Evolutionary conservation across 192 early-diverging fungal species (phyloP).

Genomic region (Backusella sp.): DNA sequence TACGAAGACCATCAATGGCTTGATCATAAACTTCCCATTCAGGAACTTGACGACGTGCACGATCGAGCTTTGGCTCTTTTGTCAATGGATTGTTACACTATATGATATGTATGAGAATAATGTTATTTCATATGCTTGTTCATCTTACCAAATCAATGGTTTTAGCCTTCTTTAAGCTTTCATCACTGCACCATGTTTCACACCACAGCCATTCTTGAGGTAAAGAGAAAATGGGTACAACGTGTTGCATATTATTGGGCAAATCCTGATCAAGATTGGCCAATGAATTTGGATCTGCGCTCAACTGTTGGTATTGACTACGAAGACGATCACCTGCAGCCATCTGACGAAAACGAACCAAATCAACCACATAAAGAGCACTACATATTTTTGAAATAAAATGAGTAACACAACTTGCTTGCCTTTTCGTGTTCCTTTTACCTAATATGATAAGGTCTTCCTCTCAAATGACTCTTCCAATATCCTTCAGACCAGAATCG

Average conservation of each 20-base stretch:
- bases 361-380: conserved; percentile 95
- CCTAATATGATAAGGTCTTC: conserved; percentile 92
- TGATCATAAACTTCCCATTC: conserved; percentile 93
- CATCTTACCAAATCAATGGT: conserved; percentile 90
- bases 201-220: conserved; percentile 99
- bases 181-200: conserved; percentile 97
- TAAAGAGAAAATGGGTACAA: conserved; percentile 88
- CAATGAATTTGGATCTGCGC: conserved; percentile 82
- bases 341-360: conserved; percentile 86
- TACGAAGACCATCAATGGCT: conserved; percentile 38
- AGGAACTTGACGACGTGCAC: conserved; percentile 87
- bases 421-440: conserved; percentile 3
- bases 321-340: conserved; percentile 93
- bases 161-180: conserved; percentile 78
- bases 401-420: too few relatives aligned
- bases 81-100: conserved; percentile 99
- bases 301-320: conserved; percentile 90
- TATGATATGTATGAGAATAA: background rate
- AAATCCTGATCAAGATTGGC: conserved; percentile 98
- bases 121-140: background rate
- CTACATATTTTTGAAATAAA: conserved; percentile 26
- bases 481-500: conserved; percentile 98
- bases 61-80: conserved; percentile 96
- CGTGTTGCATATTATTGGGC: conserved; percentile 94
- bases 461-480: conserved; percentile 87